These are phyloP conservation scores for Cruciata laevipes DNA, from an alignment of 257 asterid genomes.

Conservation along the genomic window DNA sequence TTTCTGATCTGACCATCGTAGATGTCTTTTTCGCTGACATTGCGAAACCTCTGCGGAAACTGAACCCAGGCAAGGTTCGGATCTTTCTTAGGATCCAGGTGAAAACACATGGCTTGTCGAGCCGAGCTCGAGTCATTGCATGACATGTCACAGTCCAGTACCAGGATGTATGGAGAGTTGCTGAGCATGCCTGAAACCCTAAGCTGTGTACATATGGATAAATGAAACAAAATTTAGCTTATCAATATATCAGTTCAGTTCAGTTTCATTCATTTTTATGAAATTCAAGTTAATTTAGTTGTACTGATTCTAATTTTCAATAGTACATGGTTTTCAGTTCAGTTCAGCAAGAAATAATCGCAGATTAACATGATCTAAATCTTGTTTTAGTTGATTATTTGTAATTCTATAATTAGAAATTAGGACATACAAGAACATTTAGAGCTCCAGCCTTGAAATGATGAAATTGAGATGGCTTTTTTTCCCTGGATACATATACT, in stretches of 20 bases:
- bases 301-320: no score
- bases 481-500: slow-evolving; percentile 62
- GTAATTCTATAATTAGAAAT: background rate
- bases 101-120: slow-evolving; percentile 53
- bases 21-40: slow-evolving; percentile 39
- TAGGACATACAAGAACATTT: slow-evolving; percentile 43
- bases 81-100: slow-evolving; percentile 28
- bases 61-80: slow-evolving; percentile 51
- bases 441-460: slow-evolving; percentile 79
- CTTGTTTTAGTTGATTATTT: no score
- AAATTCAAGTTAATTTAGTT: no score
- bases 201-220: slow-evolving; percentile 31
- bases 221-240: background rate
- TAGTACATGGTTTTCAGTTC: no score
- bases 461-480: slow-evolving; percentile 43
- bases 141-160: slow-evolving; percentile 47
- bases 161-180: slow-evolving; percentile 61
- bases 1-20: slow-evolving; percentile 32
- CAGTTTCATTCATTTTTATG: no score
- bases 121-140: slow-evolving; percentile 45
- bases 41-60: slow-evolving; percentile 57
- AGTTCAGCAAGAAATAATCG: no score
- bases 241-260: no score
- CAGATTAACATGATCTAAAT: no score
- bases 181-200: slow-evolving; percentile 57